Conservation (phyloP, 495 filamentous ascomycete species). For the Penicillium egyptiacum region DNA sequence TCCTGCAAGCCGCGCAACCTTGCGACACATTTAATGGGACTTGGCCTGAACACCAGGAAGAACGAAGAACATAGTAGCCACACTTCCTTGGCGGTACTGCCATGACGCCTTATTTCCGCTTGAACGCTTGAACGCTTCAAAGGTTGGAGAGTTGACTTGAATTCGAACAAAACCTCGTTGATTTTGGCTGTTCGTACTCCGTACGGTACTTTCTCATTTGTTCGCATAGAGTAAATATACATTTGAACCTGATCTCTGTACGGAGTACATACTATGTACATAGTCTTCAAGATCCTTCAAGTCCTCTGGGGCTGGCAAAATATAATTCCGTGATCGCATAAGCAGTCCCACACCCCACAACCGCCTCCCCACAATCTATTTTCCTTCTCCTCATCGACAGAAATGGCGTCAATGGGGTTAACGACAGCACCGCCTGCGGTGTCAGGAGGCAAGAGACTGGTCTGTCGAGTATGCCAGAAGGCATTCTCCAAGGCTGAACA, state of each 20-base stretch:
- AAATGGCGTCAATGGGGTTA: constrained; percentile 21
- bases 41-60: background rate
- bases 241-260: background rate
- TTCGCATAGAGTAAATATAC: background rate
- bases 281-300: background rate
- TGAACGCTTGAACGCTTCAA: background rate
- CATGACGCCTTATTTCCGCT: background rate
- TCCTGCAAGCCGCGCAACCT: background rate
- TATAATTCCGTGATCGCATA: constrained; percentile 8
- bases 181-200: no score
- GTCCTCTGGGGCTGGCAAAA: background rate
- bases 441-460: constrained; percentile 33
- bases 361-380: constrained; percentile 19
- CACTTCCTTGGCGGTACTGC: constrained; percentile 5
- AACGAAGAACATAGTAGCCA: background rate
- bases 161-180: background rate
- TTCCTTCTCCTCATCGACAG: constrained; percentile 1
- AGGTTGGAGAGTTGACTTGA: background rate
- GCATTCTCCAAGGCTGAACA: constrained; percentile 49
- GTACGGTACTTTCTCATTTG: no score
- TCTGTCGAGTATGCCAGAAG: constrained; percentile 46
- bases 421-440: constrained; percentile 18
- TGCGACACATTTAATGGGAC: background rate
- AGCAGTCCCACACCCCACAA: constrained; percentile 22
- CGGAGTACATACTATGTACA: no score